Base-by-base conservation (phyloP, 371 early-diverging fungal species). In the Choanephora cucurbitarum region DNA sequence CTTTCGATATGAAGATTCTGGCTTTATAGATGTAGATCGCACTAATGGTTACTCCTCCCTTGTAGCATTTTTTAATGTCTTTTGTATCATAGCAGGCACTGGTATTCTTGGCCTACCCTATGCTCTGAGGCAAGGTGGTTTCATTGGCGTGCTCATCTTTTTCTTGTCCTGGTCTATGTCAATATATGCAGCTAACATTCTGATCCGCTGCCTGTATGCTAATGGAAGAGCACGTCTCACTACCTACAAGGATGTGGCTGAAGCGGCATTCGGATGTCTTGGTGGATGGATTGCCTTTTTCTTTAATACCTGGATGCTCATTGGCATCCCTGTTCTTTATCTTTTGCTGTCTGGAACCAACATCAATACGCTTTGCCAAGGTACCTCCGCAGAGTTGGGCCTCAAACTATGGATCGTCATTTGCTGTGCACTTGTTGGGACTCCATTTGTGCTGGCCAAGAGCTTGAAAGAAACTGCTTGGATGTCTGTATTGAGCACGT, bases 101-200 rank as follows among this genome's bases (percentile, higher is more conserved):
- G 95, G 95, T 21, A 84, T 90, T 10, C 77, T 93, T 14, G 92
- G 91, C 51, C 70, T 94, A 8, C 91, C 93, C 5, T 86, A 80
- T 56, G 88, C 92, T 10, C 70, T 94, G 19, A 81, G 72, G 32
- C 84, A 86, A 46, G 83, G 88, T 40, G 93, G 93, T n/a, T 94
- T 93, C 92, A 57, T 83, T 15, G 87, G 87, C 43, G 7, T 37
- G 9, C 32, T 84, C 14, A 79, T 93, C 56, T 75, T 95, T 15
- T 70, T 86, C n/a, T 72, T 93, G 23, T 82, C 91, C 10, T 91
- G 90, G 52, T 56, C 77, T 15, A 88, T 92, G 65, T 86, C 91
- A 33, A 68, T 85, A 33, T 77, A 77, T 46, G 64, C 69, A 14
- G 73, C 69, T 44, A 60, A 66, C 17, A 69, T 77, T 17, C 48